These are phyloP conservation scores for Nemophila menziesii DNA, from an alignment of 257 asterid species.

Conservation along the genomic window DNA sequence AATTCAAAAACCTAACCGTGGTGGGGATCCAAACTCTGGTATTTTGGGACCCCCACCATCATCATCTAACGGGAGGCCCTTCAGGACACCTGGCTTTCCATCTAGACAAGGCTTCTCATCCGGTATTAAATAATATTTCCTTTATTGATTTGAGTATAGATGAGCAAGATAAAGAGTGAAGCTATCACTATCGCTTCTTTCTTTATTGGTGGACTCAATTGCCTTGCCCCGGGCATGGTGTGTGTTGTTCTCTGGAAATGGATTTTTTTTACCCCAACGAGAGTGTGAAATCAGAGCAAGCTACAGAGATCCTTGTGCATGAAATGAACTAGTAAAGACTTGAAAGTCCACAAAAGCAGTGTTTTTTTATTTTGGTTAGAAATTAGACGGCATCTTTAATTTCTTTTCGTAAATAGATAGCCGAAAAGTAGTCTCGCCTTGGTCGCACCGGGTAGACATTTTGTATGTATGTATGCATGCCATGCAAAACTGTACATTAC, in stretches of 20 bases:
- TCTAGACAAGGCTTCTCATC: conserved; percentile 59
- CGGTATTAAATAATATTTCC: conserved; percentile 45
- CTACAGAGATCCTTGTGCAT: conserved; percentile 18
- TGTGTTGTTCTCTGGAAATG: conserved; percentile 10
- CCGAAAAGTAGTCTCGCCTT: conserved; percentile 31
- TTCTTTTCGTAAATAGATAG: conserved; percentile 57
- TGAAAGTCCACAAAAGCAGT: conserved; percentile 23
- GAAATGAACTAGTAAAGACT: conserved; percentile 21
- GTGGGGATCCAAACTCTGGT: conserved; percentile 62
- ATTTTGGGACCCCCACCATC: conserved; percentile 93
- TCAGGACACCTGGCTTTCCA: conserved; percentile 45
- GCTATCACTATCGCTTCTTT: conserved; percentile 12
- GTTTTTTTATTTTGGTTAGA: conserved; percentile 20
- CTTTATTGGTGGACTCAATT: conserved; percentile 17
- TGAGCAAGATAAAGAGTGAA: conserved; percentile 9
- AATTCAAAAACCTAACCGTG: conserved; percentile 47
- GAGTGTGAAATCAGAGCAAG: conserved; percentile 22
- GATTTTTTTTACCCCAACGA: conserved; percentile 12
- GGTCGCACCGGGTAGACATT: conserved; percentile 29
- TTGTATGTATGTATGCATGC: conserved; percentile 59
- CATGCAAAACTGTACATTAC: conserved; percentile 51
- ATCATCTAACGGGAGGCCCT: conserved; percentile 59
- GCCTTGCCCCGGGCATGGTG: conserved; percentile 23
- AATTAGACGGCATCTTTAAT: conserved; percentile 21
- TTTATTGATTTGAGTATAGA: conserved; percentile 14